Evolutionary conservation across 2,329 filamentous ascomycete genomes (phyloP), one percentile per base, ranked within the genome.

Genomic region (Pseudogymnoascus sp.): DNA sequence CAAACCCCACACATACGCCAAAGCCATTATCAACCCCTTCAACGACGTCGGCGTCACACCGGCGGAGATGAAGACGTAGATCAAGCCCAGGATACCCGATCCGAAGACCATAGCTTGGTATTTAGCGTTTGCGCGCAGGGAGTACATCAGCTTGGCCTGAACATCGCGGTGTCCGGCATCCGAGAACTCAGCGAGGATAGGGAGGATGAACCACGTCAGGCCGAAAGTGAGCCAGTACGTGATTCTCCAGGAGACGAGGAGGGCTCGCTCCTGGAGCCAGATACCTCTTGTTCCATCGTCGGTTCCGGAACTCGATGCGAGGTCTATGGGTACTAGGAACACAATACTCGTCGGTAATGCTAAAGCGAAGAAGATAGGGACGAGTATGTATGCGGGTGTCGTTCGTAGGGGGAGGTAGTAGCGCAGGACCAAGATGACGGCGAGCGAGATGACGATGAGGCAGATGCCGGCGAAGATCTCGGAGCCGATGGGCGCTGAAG

Each of bases 201-300:
- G 94, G 37, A 99, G 86, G 66, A 99, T 91, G 66, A 92, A 84
- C 94, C 94, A 99, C 63, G 93, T 97, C 71, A 99, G 78, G 60
- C 87, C 86, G 77, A 99, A 99, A 0, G 93, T 97, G 63, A 99
- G 80, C 94, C 94, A 99, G 77, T 99, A 99, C 18, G 89, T 88
- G 67, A 99, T 93, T 72, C 93, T 85, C 94, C 94, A 99, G 64
- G 89, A 88, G 23, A 97, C 91, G 71, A 95, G 80, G 59, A 97
- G 80, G 28, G 92, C 83, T 60, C 86, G 79, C 67, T 89, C 81
- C 4, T 90, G 89, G 35, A 99, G 82, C 91, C 92, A 97, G 71
- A 99, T 90, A 35, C 92, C 94, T 69, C 88, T 84, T 14, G 84
- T 82, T 14, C 84, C 82, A 75, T 89, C 88, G 65, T 89, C 86